Evolutionary conservation across 208 protist genomes (phyloP).

Genomic region (Kentomonas sorsogonicus): DNA sequence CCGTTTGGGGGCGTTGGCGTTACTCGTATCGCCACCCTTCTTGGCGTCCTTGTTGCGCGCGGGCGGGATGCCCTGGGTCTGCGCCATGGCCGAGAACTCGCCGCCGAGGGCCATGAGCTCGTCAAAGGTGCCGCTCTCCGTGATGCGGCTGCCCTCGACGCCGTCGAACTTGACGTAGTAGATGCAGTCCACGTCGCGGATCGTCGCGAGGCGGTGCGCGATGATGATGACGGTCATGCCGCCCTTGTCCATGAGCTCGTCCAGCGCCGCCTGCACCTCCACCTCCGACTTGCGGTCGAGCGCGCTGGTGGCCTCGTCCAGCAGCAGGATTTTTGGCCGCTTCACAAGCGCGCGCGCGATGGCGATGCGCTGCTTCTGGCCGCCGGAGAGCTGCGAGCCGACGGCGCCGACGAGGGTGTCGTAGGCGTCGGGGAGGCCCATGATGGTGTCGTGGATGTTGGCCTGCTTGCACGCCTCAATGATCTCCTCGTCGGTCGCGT

Average conservation of each 20-base stretch:
- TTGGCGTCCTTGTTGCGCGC: constrained; percentile 13
- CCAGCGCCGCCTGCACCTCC: constrained; percentile 73
- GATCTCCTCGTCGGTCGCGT: constrained; percentile 68
- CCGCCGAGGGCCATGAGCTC: constrained; percentile 46
- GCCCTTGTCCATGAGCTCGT: constrained; percentile 57
- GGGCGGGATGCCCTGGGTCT: constrained; percentile 32
- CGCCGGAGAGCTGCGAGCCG: constrained; percentile 81
- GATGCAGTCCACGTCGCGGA: constrained; percentile 85
- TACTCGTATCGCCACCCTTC: constrained; percentile 1
- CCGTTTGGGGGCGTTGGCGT: too few species aligned
- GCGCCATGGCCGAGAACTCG: constrained; percentile 62
- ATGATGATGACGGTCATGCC: constrained; percentile 81
- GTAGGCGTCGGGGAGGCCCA: constrained; percentile 72
- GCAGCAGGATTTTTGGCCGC: constrained; percentile 66
- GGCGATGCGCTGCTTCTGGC: constrained; percentile 89
- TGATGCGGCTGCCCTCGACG: constrained; percentile 42
- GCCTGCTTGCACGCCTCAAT: constrained; percentile 60
- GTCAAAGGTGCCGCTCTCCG: constrained; percentile 53
- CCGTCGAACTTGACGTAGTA: constrained; percentile 68
- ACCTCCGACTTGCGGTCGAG: constrained; percentile 87
- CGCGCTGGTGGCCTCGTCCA: constrained; percentile 90
- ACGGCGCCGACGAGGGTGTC: constrained; percentile 76
- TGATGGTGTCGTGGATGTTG: constrained; percentile 84
- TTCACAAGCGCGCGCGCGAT: constrained; percentile 82
- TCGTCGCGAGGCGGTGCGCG: constrained; percentile 87